Base-by-base conservation (phyloP, 2,329 filamentous ascomycete genomes). In the Madurella mycetomatis region DNA sequence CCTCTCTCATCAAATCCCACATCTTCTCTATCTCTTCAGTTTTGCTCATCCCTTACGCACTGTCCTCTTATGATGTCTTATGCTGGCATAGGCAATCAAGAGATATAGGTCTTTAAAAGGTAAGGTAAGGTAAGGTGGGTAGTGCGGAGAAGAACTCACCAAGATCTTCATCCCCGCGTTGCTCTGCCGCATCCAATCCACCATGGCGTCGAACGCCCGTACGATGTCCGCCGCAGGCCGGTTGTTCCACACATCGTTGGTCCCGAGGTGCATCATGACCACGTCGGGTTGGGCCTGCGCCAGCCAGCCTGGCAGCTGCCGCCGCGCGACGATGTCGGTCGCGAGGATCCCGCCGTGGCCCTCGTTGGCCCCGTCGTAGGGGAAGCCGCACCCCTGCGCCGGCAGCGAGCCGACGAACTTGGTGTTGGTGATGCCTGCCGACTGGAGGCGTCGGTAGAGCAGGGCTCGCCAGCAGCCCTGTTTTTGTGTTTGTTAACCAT, bases 231-330 rank as follows among this genome's bases (percentile, higher is more conserved):
- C 56, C 0, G 68, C 54, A 19, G 64, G 65, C 47, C 69, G 65
- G 49, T 66, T 67, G 19, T 66, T 65, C 62, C 71, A 70, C 2
- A 73, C 66, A 55, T 76, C 74, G 65, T 75, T 76, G 19, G 63
- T 67, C 16, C 73, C 72, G 2, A 76, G 57, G 60, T 76, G 73
- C 72, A 76, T 74, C 64, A 75, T 65, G 43, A 76, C 68, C n/a
- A 76, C 64, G 55, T 76, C 72, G 0, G 73, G 72, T 2, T 67
- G 65, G 9, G 71, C 66, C 19, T 63, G 55, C 2, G 65, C 57
- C 9, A 77, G 64, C 73, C 73, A 76, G 16, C 59, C 63, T 0
- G 65, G 64, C 3, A 76, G 68, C 47, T 69, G 66, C 31, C 70
- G 69, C 32, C 72, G 65, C 17, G 64, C 60, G 2, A 69, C 72